These are phyloP conservation scores for Ceratobasidium sp. DNA, from an alignment of 1,284 basidiomycete species.

Conservation along the genomic window DNA sequence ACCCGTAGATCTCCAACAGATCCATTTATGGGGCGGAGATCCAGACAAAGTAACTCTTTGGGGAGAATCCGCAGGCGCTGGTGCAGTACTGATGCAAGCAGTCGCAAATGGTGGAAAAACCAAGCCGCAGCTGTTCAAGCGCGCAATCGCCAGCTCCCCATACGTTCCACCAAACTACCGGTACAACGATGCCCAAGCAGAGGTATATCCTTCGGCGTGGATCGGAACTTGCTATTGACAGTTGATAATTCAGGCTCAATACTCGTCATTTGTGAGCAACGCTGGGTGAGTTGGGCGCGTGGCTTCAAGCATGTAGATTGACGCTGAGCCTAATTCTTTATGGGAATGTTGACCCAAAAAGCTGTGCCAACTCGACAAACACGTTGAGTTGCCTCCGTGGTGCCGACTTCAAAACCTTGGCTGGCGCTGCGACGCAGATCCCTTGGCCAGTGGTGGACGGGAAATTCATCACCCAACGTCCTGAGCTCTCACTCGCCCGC, in stretches of 20 bases:
- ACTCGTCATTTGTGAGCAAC: conserved; percentile 6
- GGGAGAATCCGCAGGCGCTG: conserved; percentile 43
- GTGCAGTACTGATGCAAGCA: conserved; percentile 39
- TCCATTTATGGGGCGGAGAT: conserved; percentile 37
- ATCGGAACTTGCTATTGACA: background rate
- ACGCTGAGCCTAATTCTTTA: background rate
- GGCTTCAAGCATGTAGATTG: background rate
- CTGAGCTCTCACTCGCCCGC: conserved; percentile 12
- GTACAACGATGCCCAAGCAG: conserved; percentile 44
- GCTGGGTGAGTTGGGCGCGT: conserved; percentile 12
- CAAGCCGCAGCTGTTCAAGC: conserved; percentile 46
- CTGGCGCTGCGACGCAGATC: conserved; percentile 12
- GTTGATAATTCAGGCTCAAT: conserved; percentile 1
- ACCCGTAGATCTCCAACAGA: background rate
- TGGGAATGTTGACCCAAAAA: background rate
- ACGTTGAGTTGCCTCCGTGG: conserved; percentile 44
- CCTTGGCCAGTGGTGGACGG: conserved; percentile 34
- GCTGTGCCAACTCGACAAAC: conserved; percentile 41
- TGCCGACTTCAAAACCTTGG: background rate
- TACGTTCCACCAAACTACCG: conserved; percentile 47
- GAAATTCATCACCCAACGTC: conserved; percentile 29
- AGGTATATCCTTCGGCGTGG: conserved; percentile 26
- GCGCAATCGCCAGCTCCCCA: conserved; percentile 44
- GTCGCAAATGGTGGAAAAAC: conserved; percentile 49
- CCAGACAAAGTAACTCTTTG: conserved; percentile 17